Percentiles rank a stretch among this genome's conserved stretches.
Conservation (phyloP, 108 stramenopile genomes). For the Pelagomonas calceolata region DNA sequence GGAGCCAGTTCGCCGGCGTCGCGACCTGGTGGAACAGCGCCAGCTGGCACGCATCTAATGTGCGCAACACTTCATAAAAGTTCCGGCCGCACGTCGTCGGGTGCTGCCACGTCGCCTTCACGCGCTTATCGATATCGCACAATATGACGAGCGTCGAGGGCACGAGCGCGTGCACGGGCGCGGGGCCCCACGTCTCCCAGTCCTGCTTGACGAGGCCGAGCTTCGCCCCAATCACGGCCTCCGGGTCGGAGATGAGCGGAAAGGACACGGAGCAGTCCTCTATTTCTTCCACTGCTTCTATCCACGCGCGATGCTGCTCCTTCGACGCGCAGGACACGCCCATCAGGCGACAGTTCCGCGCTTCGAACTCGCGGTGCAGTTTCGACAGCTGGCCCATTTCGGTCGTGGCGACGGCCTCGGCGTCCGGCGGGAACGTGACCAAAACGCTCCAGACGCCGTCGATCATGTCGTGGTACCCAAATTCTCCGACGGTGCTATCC, state of each 20-base stretch:
- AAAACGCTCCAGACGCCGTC: slow-evolving; percentile 2
- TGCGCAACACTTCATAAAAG: slow-evolving; percentile 39
- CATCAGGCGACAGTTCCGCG: slow-evolving; percentile 31
- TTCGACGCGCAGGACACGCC: slow-evolving; percentile 32
- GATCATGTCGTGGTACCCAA: background rate
- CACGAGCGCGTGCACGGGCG: background rate
- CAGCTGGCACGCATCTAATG: slow-evolving; percentile 35
- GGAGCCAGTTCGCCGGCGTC: slow-evolving; percentile 23
- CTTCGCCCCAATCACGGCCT: background rate
- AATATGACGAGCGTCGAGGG: slow-evolving; percentile 4
- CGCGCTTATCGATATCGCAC: slow-evolving; percentile 12
- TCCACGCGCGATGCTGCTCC: slow-evolving; percentile 32
- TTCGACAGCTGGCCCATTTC: slow-evolving; percentile 38
- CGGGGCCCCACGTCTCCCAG: background rate
- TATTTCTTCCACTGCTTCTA: slow-evolving; percentile 23
- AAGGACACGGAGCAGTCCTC: slow-evolving; percentile 10
- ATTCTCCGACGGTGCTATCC: background rate
- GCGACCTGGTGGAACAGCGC: slow-evolving; percentile 11
- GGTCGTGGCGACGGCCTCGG: slow-evolving; percentile 41
- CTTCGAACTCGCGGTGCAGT: slow-evolving; percentile 26
- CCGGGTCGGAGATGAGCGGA: slow-evolving; percentile 29
- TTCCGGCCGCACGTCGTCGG: slow-evolving; percentile 37
- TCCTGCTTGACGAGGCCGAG: slow-evolving; percentile 5
- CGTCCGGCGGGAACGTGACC: slow-evolving; percentile 34
- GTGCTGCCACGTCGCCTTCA: slow-evolving; percentile 32